phyloP scores from a whole-genome alignment of 768 basidiomycete genomes.

The Aureoboletus auriporus region DNA sequence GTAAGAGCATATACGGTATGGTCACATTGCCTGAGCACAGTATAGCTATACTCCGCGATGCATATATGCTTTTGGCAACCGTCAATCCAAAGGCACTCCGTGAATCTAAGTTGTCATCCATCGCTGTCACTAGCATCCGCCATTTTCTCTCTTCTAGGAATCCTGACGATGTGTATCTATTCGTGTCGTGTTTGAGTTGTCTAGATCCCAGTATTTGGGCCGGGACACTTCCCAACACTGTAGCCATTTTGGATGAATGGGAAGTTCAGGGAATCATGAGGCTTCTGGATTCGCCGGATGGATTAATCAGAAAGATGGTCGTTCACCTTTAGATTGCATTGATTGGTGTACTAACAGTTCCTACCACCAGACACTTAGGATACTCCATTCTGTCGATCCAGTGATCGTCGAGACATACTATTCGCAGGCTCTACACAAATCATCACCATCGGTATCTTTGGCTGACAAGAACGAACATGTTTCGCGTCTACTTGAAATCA shows the following conservation, averaged over 20 bases:
- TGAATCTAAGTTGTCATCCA: constrained; percentile 12
- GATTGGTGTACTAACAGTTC: constrained; percentile 2
- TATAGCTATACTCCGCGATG: constrained; percentile 31
- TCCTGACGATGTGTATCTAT: constrained; percentile 61
- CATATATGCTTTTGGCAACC: constrained; percentile 30
- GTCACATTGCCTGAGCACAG: constrained; percentile 13
- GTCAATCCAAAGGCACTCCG: constrained; percentile 17
- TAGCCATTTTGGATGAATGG: constrained; percentile 58
- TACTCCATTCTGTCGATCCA: constrained; percentile 56
- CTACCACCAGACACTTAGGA: constrained; percentile 49
- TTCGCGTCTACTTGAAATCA: constrained; percentile 50
- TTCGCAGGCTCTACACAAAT: constrained; percentile 36
- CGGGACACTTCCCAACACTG: constrained; percentile 48
- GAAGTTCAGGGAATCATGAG: constrained; percentile 74
- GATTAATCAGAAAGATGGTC: constrained; percentile 56
- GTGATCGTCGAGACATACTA: constrained; percentile 56
- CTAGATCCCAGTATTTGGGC: constrained; percentile 65
- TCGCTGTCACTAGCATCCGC: constrained; percentile 46
- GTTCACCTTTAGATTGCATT: constrained; percentile 6
- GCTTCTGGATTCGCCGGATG: constrained; percentile 58
- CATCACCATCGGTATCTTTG: constrained; percentile 32
- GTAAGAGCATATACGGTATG: constrained; percentile 13
- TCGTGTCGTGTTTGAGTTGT: constrained; percentile 59
- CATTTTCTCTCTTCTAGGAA: constrained; percentile 54
- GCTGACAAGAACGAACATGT: constrained; percentile 40